These are phyloP conservation scores for Golubevia pallescens DNA, from an alignment of 1,284 basidiomycete species.

Conservation along the genomic window DNA sequence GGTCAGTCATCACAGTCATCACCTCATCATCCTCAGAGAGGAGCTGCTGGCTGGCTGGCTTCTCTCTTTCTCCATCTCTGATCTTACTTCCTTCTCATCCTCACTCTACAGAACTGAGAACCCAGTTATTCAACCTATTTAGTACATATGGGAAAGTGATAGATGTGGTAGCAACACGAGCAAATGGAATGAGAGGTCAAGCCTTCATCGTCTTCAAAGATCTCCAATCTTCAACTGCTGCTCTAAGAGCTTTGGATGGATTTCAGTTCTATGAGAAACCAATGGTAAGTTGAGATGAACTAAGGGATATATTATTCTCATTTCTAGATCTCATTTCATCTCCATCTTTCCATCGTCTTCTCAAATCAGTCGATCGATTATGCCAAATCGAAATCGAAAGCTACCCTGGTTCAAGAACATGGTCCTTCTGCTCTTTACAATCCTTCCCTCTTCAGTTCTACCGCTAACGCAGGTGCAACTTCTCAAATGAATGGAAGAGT, in stretches of 20 bases:
- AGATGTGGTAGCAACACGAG: conserved; percentile 92
- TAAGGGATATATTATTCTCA: too few relatives aligned
- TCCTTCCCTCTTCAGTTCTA: conserved; percentile 14
- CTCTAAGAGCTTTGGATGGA: conserved; percentile 85
- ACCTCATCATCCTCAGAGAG: neutral
- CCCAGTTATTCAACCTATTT: conserved; percentile 87
- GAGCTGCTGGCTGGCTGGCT: neutral
- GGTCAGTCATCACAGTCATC: conserved; percentile 56
- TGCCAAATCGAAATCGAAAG: conserved; percentile 82
- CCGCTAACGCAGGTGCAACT: conserved; percentile 21
- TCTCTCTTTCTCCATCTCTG: conserved; percentile 5
- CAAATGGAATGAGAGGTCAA: conserved; percentile 85
- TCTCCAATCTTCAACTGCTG: conserved; percentile 83
- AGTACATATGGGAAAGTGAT: conserved; percentile 89
- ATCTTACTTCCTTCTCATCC: conserved; percentile 7
- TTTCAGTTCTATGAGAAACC: conserved; percentile 92
- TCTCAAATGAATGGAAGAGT: conserved; percentile 38
- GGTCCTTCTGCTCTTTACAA: conserved; percentile 42
- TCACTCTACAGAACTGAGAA: conserved; percentile 72
- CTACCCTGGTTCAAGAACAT: conserved; percentile 68
- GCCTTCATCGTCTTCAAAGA: conserved; percentile 95
- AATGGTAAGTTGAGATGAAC: conserved; percentile 72
- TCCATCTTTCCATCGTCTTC: too few relatives aligned
- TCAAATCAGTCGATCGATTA: too few relatives aligned
- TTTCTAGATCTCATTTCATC: too few relatives aligned